Evolutionary conservation across 2,329 filamentous ascomycete genomes (phyloP).

Genomic region (Colletotrichum sp.): DNA sequence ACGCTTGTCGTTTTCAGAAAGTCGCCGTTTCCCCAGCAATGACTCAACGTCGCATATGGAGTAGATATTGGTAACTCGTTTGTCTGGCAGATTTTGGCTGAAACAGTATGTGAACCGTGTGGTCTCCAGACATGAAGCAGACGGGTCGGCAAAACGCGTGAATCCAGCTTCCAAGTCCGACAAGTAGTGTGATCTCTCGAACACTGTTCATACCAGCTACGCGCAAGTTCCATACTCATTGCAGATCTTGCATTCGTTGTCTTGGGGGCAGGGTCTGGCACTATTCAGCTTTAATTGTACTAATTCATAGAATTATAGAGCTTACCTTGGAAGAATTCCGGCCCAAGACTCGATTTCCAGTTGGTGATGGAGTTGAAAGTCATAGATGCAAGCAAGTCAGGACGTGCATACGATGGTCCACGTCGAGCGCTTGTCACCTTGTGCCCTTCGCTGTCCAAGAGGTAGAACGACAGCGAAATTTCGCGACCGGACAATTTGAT

Average conservation of each 20-base stretch:
- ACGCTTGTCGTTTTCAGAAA: neutral
- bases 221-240: neutral
- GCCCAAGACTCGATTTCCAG: neutral
- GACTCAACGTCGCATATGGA: neutral
- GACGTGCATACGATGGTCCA: neutral
- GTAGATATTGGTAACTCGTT: neutral
- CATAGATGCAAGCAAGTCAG: neutral
- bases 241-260: neutral
- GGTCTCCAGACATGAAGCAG: neutral
- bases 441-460: neutral
- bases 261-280: neutral
- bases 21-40: neutral
- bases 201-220: neutral
- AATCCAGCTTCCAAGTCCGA: neutral
- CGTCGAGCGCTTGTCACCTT: neutral
- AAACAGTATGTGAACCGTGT: neutral
- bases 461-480: neutral
- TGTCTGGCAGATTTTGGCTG: neutral
- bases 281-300: neutral
- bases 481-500: neutral
- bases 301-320: neutral
- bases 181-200: neutral
- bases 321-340: neutral
- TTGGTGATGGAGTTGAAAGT: neutral
- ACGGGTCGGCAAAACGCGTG: neutral